These are phyloP conservation scores for Arthrobotrys iridis DNA, from an alignment of 2,329 filamentous ascomycete species.

Conservation along the genomic window DNA sequence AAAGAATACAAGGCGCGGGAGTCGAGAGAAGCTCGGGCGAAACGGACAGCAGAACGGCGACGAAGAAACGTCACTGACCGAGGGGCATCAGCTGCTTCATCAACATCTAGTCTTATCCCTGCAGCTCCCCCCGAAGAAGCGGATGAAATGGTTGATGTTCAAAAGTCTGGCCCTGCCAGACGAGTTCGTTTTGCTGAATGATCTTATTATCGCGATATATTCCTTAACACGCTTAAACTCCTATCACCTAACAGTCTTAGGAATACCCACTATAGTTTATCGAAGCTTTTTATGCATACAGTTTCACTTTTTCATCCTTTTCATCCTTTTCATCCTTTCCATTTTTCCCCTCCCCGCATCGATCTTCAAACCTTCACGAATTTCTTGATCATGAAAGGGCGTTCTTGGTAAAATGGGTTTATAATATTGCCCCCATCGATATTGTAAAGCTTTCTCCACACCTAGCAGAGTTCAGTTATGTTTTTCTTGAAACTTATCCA, in stretches of 20 bases:
- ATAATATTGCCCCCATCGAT: background rate
- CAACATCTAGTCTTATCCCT: conserved; percentile 25
- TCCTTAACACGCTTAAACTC: too few relatives aligned
- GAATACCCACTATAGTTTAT: too few relatives aligned
- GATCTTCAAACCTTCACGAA: background rate
- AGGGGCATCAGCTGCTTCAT: conserved; percentile 36
- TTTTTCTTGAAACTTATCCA: background rate
- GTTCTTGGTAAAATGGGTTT: background rate
- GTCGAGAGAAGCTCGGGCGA: conserved; percentile 57
- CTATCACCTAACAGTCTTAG: too few relatives aligned
- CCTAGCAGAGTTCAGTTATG: background rate
- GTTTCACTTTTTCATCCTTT: background rate
- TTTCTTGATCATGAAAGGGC: conserved; percentile 1
- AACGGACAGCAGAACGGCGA: conserved; percentile 56
- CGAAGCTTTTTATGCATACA: background rate
- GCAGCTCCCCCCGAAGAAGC: conserved; percentile 15
- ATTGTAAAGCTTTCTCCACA: background rate
- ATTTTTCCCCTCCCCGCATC: too few relatives aligned
- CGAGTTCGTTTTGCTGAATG: conserved; percentile 55
- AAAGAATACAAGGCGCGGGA: conserved; percentile 57
- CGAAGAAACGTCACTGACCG: conserved; percentile 55
- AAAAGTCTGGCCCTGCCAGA: conserved; percentile 35
- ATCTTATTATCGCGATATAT: too few relatives aligned
- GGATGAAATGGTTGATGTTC: conserved; percentile 52
- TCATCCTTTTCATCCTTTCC: too few relatives aligned